Conservation (phyloP, 106 monocot genomes). For the Chionographis japonica region DNA sequence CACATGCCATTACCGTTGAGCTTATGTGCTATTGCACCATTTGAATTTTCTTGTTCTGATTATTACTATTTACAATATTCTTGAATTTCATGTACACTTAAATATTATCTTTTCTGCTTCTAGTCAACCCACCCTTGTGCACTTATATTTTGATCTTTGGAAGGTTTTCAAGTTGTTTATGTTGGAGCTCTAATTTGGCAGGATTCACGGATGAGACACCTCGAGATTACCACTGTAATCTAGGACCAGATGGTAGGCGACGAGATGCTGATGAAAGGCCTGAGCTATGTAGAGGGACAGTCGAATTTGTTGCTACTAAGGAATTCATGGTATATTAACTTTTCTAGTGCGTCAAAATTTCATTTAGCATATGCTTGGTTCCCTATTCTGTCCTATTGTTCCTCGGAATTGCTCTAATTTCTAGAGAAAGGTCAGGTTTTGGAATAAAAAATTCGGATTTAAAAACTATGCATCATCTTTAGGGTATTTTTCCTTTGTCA, state of each 20-base stretch:
- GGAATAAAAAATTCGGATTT: no score
- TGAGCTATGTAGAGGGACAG: constrained; percentile 92
- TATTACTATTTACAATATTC: no score
- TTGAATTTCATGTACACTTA: not conserved
- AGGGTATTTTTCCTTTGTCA: no score
- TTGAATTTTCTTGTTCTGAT: no score
- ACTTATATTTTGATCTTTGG: not conserved
- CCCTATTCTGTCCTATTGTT: not conserved
- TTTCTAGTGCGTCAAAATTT: not conserved
- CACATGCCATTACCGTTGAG: no score
- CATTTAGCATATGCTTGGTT: not conserved
- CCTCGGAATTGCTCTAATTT: no score
- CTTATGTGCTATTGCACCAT: no score
- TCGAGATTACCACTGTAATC: constrained; percentile 85
- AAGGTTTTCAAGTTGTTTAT: not conserved
- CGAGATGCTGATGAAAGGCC: constrained; percentile 99
- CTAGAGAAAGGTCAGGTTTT: not conserved
- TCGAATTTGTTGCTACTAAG: constrained; percentile 99
- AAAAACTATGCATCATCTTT: no score
- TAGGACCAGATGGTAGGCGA: constrained; percentile 91
- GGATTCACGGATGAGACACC: constrained; percentile 94
- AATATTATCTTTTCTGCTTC: no score
- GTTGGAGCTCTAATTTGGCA: constrained; percentile 15
- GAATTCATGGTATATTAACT: constrained; percentile 83
- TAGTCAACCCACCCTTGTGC: not conserved